Percentiles rank a stretch among this genome's conserved stretches.
Evolutionary conservation across 1,139 yeast species (phyloP).

Genomic region (Kodamaea arcana): DNA sequence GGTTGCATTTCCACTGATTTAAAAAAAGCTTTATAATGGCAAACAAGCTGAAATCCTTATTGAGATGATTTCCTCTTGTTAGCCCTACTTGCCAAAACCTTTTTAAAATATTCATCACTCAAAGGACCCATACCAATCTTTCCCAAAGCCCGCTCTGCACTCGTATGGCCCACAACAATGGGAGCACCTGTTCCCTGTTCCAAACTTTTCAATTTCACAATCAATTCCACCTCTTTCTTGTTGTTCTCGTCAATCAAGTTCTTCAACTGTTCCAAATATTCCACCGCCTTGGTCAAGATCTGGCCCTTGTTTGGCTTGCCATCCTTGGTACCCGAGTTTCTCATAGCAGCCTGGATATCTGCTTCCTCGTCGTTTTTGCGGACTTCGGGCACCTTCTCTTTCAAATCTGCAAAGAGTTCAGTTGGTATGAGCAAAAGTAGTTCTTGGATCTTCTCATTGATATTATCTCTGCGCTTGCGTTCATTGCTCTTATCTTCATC

Average conservation of each 20-base stretch:
- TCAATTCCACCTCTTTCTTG: conserved; percentile 71
- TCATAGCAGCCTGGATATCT: conserved; percentile 31
- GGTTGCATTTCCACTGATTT: too few relatives aligned
- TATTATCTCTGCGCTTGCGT: conserved; percentile 78
- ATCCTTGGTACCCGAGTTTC: conserved; percentile 69
- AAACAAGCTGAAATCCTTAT: too few relatives aligned
- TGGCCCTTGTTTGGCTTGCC: conserved; percentile 95
- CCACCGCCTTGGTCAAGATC: conserved; percentile 78
- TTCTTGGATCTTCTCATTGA: conserved; percentile 86
- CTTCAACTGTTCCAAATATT: conserved; percentile 73
- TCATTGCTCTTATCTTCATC: conserved; percentile 43
- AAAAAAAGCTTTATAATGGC: too few relatives aligned
- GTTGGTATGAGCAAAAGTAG: conserved; percentile 66
- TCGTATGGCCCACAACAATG: conserved; percentile 59
- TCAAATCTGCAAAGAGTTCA: conserved; percentile 43
- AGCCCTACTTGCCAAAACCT: conserved; percentile 33
- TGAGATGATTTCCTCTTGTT: conserved; percentile 9
- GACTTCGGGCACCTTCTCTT: conserved; percentile 9
- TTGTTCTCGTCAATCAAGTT: conserved; percentile 73
- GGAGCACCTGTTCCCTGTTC: conserved; percentile 33
- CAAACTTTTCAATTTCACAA: conserved; percentile 55
- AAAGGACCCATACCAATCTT: conserved; percentile 80
- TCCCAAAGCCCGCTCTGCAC: conserved; percentile 76
- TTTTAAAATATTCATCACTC: conserved; percentile 46
- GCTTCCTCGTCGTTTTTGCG: conserved; percentile 14